Evolutionary conservation across 495 filamentous ascomycete genomes (phyloP).

Genomic region (Tuber brumale): DNA sequence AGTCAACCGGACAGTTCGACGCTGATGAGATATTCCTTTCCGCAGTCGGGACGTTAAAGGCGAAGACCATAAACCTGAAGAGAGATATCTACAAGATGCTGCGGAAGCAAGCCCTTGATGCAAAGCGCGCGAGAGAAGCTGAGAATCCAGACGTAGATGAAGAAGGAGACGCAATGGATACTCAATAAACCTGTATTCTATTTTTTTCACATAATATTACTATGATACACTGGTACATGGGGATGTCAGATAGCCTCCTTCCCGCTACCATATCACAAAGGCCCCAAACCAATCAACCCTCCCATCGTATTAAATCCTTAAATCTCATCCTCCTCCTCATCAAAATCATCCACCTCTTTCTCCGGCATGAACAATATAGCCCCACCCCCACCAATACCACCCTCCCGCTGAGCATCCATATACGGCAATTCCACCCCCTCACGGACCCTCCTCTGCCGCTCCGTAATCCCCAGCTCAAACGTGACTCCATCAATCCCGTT

Average conservation of each 20-base stretch:
- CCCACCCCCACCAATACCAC: conserved; percentile 70
- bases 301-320: conserved; percentile 42
- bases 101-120: conserved; percentile 33
- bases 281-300: neutral
- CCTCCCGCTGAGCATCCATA: conserved; percentile 82
- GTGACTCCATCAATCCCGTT: conserved; percentile 53
- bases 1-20: conserved; percentile 89
- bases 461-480: conserved; percentile 82
- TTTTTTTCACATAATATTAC: neutral
- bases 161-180: neutral
- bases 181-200: conserved; percentile 2
- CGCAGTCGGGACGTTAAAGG: conserved; percentile 72
- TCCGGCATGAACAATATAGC: conserved; percentile 96
- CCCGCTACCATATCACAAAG: neutral
- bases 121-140: conserved; percentile 20
- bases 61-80: conserved; percentile 64
- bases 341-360: conserved; percentile 84
- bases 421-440: conserved; percentile 89
- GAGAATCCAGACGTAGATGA: neutral
- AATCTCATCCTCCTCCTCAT: conserved; percentile 98
- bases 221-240: neutral
- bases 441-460: conserved; percentile 73
- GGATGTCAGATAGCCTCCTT: neutral
- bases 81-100: conserved; percentile 49
- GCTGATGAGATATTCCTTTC: conserved; percentile 88